These are phyloP conservation scores for Cryptococcus floricola DNA, from an alignment of 1,284 basidiomycete genomes.

Conservation along the genomic window DNA sequence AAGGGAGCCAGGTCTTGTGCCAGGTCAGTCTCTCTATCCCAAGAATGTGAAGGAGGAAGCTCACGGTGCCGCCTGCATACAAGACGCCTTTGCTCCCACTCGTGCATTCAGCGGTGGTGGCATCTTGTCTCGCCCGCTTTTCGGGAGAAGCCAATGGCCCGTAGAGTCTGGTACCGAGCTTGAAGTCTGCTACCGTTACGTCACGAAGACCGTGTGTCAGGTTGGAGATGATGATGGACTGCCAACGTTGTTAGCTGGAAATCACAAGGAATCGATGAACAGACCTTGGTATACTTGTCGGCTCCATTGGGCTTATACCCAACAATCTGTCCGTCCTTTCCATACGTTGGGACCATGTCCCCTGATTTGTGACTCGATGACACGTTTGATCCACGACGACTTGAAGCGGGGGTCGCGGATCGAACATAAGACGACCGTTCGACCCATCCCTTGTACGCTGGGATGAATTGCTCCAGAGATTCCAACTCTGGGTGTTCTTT, in stretches of 20 bases:
- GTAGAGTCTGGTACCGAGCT: slow-evolving; percentile 4
- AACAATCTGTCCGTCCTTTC: not conserved
- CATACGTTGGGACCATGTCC: not conserved
- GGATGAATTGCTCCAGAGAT: not conserved
- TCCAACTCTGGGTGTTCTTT: not conserved
- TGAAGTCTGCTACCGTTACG: slow-evolving; percentile 4
- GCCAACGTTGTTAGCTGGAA: not conserved
- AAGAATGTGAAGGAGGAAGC: not conserved
- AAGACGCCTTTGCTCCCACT: not conserved
- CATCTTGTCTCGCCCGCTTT: slow-evolving; percentile 2
- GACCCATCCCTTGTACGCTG: slow-evolving; percentile 2
- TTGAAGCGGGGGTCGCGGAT: not conserved
- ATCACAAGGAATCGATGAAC: not conserved
- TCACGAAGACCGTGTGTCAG: not conserved
- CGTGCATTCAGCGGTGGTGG: slow-evolving; percentile 1
- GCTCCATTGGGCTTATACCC: not conserved
- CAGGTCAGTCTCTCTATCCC: not conserved
- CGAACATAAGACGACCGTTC: not conserved
- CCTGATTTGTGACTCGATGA: no score
- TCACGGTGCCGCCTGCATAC: slow-evolving; percentile 6
- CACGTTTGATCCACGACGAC: not conserved
- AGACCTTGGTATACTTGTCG: not conserved
- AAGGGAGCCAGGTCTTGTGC: not conserved
- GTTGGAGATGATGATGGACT: slow-evolving; percentile 9
- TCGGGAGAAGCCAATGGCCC: not conserved